phyloP scores from a whole-genome alignment of 2,329 filamentous ascomycete species.

The Colletotrichum sublineola region DNA sequence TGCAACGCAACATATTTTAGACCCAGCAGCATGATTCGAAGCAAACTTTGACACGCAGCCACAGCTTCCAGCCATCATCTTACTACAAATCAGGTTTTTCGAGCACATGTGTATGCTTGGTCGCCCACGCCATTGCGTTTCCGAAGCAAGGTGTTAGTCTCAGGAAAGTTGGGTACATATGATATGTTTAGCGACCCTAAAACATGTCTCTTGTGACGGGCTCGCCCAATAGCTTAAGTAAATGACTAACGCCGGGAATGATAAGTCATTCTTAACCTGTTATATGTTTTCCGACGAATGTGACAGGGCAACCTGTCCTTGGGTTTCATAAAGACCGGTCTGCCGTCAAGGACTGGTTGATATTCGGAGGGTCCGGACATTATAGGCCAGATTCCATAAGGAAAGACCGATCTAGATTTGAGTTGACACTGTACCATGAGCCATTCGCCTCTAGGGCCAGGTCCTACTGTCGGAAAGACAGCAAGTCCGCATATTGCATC shows the following conservation, averaged over 20 bases:
- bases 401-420: background rate
- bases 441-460: too few species aligned
- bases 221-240: background rate
- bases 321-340: background rate
- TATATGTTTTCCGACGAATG: background rate
- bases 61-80: background rate
- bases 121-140: too few species aligned
- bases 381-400: too few species aligned
- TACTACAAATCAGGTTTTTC: too few species aligned
- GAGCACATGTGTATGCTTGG: background rate
- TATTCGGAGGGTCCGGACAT: background rate
- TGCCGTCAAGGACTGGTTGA: background rate
- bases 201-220: background rate
- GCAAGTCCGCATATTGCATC: background rate
- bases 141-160: background rate
- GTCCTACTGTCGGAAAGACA: background rate
- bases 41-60: background rate
- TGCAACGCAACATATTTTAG: background rate
- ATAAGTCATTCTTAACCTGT: background rate
- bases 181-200: rapidly evolving
- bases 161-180: background rate
- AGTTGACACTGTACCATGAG: background rate
- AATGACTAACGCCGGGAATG: too few species aligned
- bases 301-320: too few species aligned
- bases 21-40: background rate